Percentiles rank a stretch among this genome's conserved stretches.
Evolutionary conservation across 192 early-diverging fungal genomes (phyloP).

Genomic region (Dimargaris xerosporica): DNA sequence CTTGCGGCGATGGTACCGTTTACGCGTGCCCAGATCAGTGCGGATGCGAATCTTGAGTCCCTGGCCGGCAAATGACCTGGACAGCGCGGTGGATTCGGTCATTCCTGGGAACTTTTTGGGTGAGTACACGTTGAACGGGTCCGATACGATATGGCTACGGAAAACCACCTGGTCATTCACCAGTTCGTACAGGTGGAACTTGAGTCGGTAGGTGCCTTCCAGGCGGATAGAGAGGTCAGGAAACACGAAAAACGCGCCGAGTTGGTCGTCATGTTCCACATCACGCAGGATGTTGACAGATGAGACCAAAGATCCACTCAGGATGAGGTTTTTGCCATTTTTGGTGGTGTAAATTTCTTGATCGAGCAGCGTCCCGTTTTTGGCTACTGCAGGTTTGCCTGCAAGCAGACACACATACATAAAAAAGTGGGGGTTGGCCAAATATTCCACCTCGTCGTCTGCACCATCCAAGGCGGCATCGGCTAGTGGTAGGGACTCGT

Average conservation of each 20-base stretch:
- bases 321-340: conserved; percentile 57
- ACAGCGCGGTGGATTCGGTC: conserved; percentile 69
- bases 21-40: too few relatives aligned
- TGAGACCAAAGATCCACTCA: conserved; percentile 82
- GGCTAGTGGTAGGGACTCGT: too few relatives aligned
- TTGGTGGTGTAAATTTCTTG: conserved; percentile 59
- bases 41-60: conserved; percentile 68
- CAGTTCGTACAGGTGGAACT: conserved; percentile 80
- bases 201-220: conserved; percentile 69
- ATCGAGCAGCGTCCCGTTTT: conserved; percentile 59
- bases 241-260: conserved; percentile 92
- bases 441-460: background rate
- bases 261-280: conserved; percentile 46
- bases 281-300: conserved; percentile 81
- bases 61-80: conserved; percentile 60
- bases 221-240: conserved; percentile 82
- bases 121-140: conserved; percentile 61
- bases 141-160: conserved; percentile 50
- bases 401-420: conserved; percentile 81
- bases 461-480: too few relatives aligned
- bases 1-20: too few relatives aligned
- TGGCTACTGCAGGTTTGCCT: too few relatives aligned
- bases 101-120: conserved; percentile 74
- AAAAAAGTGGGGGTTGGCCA: conserved; percentile 75
- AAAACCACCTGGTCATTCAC: conserved; percentile 35